Percentiles rank a stretch among this genome's conserved stretches.
phyloP scores from a whole-genome alignment of 2,329 filamentous ascomycete species.

The Teratosphaeria zuluensis region DNA sequence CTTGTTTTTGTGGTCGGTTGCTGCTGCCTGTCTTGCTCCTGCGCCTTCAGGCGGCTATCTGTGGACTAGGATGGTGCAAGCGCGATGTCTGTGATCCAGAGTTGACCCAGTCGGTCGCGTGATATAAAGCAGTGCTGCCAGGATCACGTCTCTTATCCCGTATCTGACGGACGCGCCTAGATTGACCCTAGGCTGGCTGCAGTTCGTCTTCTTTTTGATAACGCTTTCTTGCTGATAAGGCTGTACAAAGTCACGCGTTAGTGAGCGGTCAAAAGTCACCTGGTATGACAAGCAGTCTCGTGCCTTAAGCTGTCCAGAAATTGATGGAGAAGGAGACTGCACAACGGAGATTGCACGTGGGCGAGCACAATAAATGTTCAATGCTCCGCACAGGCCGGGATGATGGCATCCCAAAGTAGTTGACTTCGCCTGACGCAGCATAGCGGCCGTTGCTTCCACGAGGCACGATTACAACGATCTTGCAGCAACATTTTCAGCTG shows the following conservation, averaged over 20 bases:
- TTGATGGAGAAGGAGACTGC: neutral
- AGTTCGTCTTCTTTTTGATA: neutral
- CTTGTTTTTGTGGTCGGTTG: neutral
- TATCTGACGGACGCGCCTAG: neutral
- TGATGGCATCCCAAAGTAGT: neutral
- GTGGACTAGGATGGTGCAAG: neutral
- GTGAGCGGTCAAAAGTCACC: neutral
- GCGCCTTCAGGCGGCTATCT: neutral
- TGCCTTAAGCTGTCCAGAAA: neutral
- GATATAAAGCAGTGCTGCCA: neutral
- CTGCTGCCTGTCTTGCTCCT: neutral
- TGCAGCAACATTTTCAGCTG: neutral
- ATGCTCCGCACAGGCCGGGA: neutral
- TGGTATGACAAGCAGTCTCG: neutral
- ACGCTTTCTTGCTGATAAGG: neutral
- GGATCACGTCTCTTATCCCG: neutral
- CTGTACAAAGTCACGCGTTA: neutral
- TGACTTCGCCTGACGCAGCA: neutral
- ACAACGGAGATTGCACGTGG: neutral
- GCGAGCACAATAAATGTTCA: neutral
- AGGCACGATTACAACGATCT: neutral
- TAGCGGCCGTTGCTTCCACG: neutral
- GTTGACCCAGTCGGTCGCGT: neutral
- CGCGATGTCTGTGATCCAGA: neutral
- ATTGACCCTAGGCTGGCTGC: neutral